Evolutionary conservation across 1,139 yeast species (phyloP).

Genomic region (Yamadazyma kanchanaburiensis): DNA sequence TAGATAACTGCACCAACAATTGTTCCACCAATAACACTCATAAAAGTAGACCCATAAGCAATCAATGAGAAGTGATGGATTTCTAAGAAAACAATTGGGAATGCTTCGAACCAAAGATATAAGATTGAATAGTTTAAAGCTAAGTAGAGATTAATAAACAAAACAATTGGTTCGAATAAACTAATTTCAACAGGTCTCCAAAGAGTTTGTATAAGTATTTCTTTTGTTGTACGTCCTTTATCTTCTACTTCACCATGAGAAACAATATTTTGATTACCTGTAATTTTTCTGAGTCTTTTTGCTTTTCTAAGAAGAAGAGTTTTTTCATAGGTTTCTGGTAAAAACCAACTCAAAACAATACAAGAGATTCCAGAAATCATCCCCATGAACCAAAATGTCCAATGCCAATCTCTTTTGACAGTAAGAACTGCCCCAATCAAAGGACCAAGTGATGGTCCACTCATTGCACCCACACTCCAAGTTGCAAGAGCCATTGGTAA

Average conservation of each 20-base stretch:
- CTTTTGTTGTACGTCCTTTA: slow-evolving; percentile 23
- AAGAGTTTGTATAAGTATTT: slow-evolving; percentile 20
- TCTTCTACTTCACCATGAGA: slow-evolving; percentile 41
- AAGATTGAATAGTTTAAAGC: slow-evolving; percentile 28
- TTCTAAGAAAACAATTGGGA: slow-evolving; percentile 25
- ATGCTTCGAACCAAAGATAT: slow-evolving; percentile 33
- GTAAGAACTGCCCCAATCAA: slow-evolving; percentile 26
- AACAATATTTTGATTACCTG: slow-evolving; percentile 40
- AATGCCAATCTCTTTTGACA: too few relatives aligned
- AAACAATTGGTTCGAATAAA: slow-evolving; percentile 29
- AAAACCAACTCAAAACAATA: slow-evolving; percentile 26
- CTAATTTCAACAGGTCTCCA: slow-evolving; percentile 32
- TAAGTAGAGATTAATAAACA: slow-evolving; percentile 28
- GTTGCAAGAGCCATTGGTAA: slow-evolving; percentile 24
- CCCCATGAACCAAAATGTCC: too few relatives aligned
- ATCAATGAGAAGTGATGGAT: slow-evolving; percentile 25
- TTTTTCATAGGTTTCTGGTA: slow-evolving; percentile 51
- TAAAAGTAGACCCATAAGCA: slow-evolving; percentile 20
- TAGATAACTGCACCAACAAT: slow-evolving; percentile 22
- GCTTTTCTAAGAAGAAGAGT: slow-evolving; percentile 49
- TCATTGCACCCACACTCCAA: slow-evolving; percentile 28
- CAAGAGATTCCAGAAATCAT: slow-evolving; percentile 34
- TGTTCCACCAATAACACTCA: slow-evolving; percentile 19
- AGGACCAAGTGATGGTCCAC: slow-evolving; percentile 34
- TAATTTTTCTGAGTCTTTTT: slow-evolving; percentile 37